A percentile compares a stretch with the other conserved stretches of the same genome.
Evolutionary conservation across 768 basidiomycete species (phyloP).

Genomic region (Tylopilus felleus): DNA sequence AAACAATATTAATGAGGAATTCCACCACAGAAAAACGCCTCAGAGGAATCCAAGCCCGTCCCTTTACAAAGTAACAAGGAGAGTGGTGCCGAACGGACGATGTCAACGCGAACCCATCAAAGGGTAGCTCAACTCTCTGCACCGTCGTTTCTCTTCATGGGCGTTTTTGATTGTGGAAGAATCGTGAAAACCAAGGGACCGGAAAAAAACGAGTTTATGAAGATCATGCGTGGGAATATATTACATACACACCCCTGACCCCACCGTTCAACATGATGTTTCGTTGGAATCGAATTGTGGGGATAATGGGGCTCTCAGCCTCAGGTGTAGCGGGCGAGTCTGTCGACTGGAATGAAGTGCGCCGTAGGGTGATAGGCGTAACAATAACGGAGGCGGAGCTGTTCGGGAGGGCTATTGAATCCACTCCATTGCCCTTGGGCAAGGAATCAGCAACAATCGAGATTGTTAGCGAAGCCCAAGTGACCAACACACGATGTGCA

Average conservation of each 20-base stretch:
- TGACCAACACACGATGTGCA: too few relatives aligned
- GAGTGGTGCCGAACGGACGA: constrained; percentile 62
- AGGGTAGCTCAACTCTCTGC: constrained; percentile 58
- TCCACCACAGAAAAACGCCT: constrained; percentile 39
- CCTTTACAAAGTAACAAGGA: constrained; percentile 58
- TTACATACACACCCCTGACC: constrained; percentile 12
- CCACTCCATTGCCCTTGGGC: too few relatives aligned
- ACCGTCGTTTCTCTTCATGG: constrained; percentile 52
- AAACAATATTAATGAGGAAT: not conserved
- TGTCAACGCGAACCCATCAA: constrained; percentile 50
- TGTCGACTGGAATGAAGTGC: too few relatives aligned
- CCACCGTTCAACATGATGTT: too few relatives aligned
- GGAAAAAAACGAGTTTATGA: constrained; percentile 5
- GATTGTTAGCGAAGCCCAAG: too few relatives aligned
- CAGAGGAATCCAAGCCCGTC: constrained; percentile 54
- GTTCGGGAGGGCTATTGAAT: too few relatives aligned
- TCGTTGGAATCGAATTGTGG: too few relatives aligned
- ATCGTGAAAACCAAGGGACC: constrained; percentile 20
- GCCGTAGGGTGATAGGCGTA: too few relatives aligned
- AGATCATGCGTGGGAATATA: constrained; percentile 13
- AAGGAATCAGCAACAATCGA: too few relatives aligned
- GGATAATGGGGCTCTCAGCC: too few relatives aligned
- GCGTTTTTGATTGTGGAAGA: constrained; percentile 49
- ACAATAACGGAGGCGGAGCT: too few relatives aligned
- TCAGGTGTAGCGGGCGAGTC: too few relatives aligned